Evolutionary conservation across 176 grass and related monocot genomes (phyloP), one percentile per base, ranked within the genome.

Genomic region (Aegilops umbellulata): DNA sequence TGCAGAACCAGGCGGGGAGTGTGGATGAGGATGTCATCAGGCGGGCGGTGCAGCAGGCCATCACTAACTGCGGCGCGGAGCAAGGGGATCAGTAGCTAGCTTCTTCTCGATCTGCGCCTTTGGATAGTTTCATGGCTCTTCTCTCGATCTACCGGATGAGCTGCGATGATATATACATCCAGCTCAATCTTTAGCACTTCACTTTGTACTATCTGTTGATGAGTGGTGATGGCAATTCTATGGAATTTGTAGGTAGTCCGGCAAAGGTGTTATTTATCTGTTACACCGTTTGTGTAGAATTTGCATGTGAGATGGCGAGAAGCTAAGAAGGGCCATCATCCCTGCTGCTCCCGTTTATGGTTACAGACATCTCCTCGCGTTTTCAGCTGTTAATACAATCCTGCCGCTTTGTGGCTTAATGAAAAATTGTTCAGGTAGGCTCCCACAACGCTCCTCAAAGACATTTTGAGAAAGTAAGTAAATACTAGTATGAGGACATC

Each of bases 41-140:
- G 72, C 86, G 92, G 86, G 92, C 97, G 16, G 97, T 99, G n/a
- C 35, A 94, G 36, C 94, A 88, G 80, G 94, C 92, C 51, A 83
- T 94, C 72, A 90, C 71, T 12, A 91, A 76, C 35, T 92, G 90
- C 78, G 84, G 73, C 1, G 89, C 68, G 64, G 26, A 46, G 6
- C 57, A 74, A 42, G 60, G 66, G 35, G 68, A 75, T 30, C 72
- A 75, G 20, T 74, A 83, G 82, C 64, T n/a, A 80, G 78, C 10
- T 70, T 35, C 36, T 42, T 16, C 61, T 74, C 9, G 20, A 31
- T 53, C 34, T 35, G 34, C 34, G 20, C 35, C 14, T 13, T 20
- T 69, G 66, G 10, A 53, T 12, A 32, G 1, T 82, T 66, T 3
- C 24, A 22, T n/a, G 62, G 3, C 17, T 78, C 23, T 69, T 24